These are phyloP conservation scores for Linum lewisii DNA, from an alignment of 345 rosid species.

Conservation along the genomic window DNA sequence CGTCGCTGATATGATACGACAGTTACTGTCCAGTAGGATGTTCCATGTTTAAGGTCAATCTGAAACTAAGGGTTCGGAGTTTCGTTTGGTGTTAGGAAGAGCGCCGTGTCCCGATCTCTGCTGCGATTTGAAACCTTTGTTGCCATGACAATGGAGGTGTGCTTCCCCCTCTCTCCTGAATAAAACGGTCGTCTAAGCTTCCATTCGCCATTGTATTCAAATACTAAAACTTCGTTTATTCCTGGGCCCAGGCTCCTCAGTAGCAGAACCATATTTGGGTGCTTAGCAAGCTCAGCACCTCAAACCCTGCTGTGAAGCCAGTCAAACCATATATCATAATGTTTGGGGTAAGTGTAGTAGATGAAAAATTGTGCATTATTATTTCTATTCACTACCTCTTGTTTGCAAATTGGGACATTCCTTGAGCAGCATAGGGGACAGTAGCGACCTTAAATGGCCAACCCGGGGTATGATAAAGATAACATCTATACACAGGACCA, in stretches of 20 bases:
- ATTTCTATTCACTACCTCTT: slow-evolving; percentile 48
- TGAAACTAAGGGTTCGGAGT: slow-evolving; percentile 93
- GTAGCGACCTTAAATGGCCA: slow-evolving; percentile 77
- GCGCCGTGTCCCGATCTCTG: slow-evolving; percentile 65
- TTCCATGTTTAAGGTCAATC: slow-evolving; percentile 74
- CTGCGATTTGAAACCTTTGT: slow-evolving; percentile 69
- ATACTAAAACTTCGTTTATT: slow-evolving; percentile 70
- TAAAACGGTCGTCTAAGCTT: slow-evolving; percentile 74
- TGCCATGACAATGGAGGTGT: slow-evolving; percentile 70
- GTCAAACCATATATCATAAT: too few relatives aligned
- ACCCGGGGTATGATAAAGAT: slow-evolving; percentile 74
- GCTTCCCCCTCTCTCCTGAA: slow-evolving; percentile 44
- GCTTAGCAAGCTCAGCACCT: slow-evolving; percentile 80
- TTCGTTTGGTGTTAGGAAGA: slow-evolving; percentile 83
- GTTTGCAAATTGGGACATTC: slow-evolving; percentile 85
- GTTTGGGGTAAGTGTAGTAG: too few relatives aligned
- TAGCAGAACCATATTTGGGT: slow-evolving; percentile 86
- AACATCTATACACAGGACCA: slow-evolving; percentile 78
- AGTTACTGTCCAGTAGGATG: slow-evolving; percentile 74
- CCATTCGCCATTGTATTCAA: slow-evolving; percentile 87
- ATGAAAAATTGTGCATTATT: too few relatives aligned
- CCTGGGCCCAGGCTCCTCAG: slow-evolving; percentile 90
- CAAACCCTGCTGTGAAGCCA: slow-evolving; percentile 54
- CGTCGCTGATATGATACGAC: slow-evolving; percentile 77
- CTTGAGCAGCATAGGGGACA: slow-evolving; percentile 87